phyloP scores from a whole-genome alignment of 331 rosid species.

The Spiraea crenata region DNA sequence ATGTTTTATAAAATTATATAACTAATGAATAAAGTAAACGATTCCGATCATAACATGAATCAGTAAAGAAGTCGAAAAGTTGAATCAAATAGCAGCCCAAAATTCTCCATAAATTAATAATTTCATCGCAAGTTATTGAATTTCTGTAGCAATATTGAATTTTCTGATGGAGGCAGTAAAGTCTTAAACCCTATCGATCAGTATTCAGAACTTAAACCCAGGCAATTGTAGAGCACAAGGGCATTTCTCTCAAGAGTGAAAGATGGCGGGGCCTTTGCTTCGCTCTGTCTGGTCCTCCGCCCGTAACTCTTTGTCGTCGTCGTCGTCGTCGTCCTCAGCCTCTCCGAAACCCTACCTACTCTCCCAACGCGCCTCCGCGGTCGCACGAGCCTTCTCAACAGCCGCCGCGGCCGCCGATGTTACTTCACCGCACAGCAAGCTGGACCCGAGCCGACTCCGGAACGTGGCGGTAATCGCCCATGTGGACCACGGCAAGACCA shows the following conservation, averaged over 20 bases:
- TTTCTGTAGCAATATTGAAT: no score
- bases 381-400: conserved; percentile 58
- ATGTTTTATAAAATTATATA: no score
- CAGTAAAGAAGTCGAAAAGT: no score
- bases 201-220: conserved; percentile 16
- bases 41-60: no score
- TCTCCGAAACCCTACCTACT: conserved; percentile 14
- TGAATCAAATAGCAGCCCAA: no score
- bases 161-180: background rate
- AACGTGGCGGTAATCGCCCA: conserved; percentile 97
- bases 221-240: background rate
- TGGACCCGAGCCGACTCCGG: conserved; percentile 73
- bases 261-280: conserved; percentile 78
- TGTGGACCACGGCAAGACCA: conserved; percentile 97
- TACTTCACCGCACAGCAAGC: conserved; percentile 23
- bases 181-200: background rate
- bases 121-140: no score
- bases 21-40: no score
- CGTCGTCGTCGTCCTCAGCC: conserved; percentile 26
- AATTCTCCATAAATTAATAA: no score
- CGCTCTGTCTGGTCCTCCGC: conserved; percentile 73
- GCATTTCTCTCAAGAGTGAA: conserved; percentile 19
- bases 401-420: conserved; percentile 40
- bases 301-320: conserved; percentile 45
- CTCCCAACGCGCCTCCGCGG: conserved; percentile 20